Evolutionary conservation across 768 basidiomycete genomes (phyloP), one percentile per base, ranked within the genome.

Genomic region (Suillus occidentalis): DNA sequence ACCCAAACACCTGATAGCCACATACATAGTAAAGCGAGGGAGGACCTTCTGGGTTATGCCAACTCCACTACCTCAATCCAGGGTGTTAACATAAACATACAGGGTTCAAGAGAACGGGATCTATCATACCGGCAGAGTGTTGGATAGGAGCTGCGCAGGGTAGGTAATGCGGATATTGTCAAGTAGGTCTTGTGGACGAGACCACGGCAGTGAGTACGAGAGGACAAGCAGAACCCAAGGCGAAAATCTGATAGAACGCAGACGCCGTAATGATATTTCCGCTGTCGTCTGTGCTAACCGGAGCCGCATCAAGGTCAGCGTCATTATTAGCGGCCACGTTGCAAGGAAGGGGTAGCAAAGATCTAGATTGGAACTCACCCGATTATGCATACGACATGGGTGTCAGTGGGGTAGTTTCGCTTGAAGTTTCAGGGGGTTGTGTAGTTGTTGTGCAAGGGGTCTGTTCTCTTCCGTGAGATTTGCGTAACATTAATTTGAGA

Each of bases 351-450:
- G 25, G 22, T 37, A 16, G 43, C 20, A 39, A 20, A 39, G 56
- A 31, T 42, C 37, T 36, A 40, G 22, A 56, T 60, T 16, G 36
- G 62, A 53, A 36, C 78, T 28, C 66, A 83, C 81, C 85, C 84
- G 59, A 87, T 84, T 68, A 86, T 83, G n/a, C 86, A 82, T 3
- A 87, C 80, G 62, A 87, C 70, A 65, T 86, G 84, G 2, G 84
- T 85, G 6, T 84, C 73, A 0, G 75, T 65, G 10, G 84, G 84
- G 4, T 71, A 68, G 66, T 88, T 85, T 4, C 78, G 75, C 4
- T 71, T 65, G 68, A 88, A 87, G 67, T 87, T 69, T 85, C 85
- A 87, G 4, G 83, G 81, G 1, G 86, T 87, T 4, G 85, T 87
- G 72, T 77, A 87, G 71, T 87, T 87, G 73, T 87, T 87, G 73